Conservation (phyloP, 768 basidiomycete species). For the Naganishia onofrii region DNA sequence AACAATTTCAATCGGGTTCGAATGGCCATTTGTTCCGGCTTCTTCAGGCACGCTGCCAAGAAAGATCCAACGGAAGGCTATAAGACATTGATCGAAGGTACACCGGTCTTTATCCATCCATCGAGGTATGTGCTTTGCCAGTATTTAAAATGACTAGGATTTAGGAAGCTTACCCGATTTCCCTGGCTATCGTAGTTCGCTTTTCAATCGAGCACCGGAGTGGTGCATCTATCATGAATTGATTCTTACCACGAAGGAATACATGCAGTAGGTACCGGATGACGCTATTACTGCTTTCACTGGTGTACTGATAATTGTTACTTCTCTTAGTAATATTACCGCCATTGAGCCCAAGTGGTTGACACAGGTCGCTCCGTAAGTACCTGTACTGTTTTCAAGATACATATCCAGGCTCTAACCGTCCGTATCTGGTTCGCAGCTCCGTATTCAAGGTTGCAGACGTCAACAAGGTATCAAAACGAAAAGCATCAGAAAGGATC, state of each 20-base stretch:
- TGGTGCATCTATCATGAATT: slow-evolving; percentile 81
- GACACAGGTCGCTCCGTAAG: slow-evolving; percentile 28
- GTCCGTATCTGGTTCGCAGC: neutral
- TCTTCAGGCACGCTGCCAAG: slow-evolving; percentile 97
- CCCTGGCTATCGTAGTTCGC: slow-evolving; percentile 51
- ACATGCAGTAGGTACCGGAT: slow-evolving; percentile 36
- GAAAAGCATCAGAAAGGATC: slow-evolving; percentile 93
- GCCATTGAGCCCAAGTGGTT: slow-evolving; percentile 80
- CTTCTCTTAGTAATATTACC: slow-evolving; percentile 57
- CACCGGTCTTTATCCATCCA: slow-evolving; percentile 98
- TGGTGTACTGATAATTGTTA: neutral
- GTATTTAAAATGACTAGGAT: neutral
- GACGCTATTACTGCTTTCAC: neutral
- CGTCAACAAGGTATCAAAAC: slow-evolving; percentile 93
- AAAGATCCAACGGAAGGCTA: slow-evolving; percentile 88
- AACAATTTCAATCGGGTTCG: slow-evolving; percentile 88
- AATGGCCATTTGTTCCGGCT: slow-evolving; percentile 64
- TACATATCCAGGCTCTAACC: neutral
- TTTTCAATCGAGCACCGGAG: slow-evolving; percentile 95
- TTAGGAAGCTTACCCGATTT: neutral
- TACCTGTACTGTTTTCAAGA: neutral
- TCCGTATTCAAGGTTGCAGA: slow-evolving; percentile 91
- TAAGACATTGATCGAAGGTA: slow-evolving; percentile 61
- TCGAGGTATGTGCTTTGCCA: slow-evolving; percentile 54
- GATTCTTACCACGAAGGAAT: slow-evolving; percentile 79